A percentile compares a stretch with the other conserved stretches of the same genome.
Conservation (phyloP, 768 basidiomycete genomes). For the Macrolepiota fuliginosa region DNA sequence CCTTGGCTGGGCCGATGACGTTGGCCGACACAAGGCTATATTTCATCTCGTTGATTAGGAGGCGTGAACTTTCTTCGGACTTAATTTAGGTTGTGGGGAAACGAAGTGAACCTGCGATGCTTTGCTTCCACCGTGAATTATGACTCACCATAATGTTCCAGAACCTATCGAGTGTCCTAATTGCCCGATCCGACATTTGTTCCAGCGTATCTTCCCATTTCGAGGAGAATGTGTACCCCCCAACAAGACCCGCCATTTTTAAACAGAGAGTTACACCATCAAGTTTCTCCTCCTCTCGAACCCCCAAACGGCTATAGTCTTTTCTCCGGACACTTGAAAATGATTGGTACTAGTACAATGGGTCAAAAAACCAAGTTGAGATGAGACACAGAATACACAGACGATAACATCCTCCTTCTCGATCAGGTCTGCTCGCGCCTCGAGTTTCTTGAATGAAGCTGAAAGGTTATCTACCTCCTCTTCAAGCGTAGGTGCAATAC, state of each 20-base stretch:
- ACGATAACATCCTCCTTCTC: not conserved
- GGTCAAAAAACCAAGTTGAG: not conserved
- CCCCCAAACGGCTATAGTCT: not conserved
- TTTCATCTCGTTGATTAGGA: not conserved
- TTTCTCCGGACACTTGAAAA: not conserved
- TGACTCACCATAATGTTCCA: not conserved
- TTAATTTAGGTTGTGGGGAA: not conserved
- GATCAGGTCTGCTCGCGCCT: not conserved
- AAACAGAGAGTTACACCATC: not conserved
- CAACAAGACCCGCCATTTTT: not conserved
- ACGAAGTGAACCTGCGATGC: not conserved
- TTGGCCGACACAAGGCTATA: not conserved
- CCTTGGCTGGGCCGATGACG: not conserved
- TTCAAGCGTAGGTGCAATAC: not conserved
- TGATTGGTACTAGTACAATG: not conserved
- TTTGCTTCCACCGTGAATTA: not conserved
- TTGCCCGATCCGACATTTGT: not conserved
- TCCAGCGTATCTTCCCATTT: not conserved
- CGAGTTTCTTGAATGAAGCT: not conserved
- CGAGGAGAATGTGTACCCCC: not conserved
- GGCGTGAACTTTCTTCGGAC: not conserved
- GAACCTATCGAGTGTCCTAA: not conserved
- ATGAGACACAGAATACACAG: not conserved
- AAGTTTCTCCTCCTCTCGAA: not conserved
- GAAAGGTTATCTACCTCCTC: not conserved